These are phyloP conservation scores for Kwoniella europaea DNA, from an alignment of 768 basidiomycete species.

Conservation along the genomic window DNA sequence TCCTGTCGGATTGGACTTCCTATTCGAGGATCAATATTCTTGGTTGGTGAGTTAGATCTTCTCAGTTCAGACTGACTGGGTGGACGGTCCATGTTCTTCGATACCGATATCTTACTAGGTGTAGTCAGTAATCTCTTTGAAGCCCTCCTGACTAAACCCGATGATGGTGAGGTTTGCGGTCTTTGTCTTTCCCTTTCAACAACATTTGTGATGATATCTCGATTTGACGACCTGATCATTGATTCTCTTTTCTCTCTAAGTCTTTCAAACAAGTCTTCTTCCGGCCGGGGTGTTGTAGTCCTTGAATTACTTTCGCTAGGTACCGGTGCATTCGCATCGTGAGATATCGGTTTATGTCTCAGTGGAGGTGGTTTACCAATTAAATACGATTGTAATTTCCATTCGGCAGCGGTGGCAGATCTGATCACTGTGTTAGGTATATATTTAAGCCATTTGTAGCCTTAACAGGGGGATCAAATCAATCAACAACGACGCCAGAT, in stretches of 20 bases:
- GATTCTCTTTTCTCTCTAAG: neutral
- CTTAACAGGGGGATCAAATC: slow-evolving; percentile 51
- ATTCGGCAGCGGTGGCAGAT: slow-evolving; percentile 95
- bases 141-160: slow-evolving; percentile 11
- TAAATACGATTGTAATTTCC: slow-evolving; percentile 97
- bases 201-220: neutral
- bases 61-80: neutral
- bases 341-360: slow-evolving; percentile 79
- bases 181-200: neutral
- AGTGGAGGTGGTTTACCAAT: slow-evolving; percentile 90
- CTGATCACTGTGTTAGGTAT: slow-evolving; percentile 90
- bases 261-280: neutral
- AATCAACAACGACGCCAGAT: too few species aligned
- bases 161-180: neutral
- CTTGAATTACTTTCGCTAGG: neutral
- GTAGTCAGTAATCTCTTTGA: slow-evolving; percentile 2
- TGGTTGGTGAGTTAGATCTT: neutral
- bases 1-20: neutral
- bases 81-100: neutral
- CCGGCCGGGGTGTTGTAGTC: neutral
- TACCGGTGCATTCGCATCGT: slow-evolving; percentile 62
- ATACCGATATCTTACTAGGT: neutral
- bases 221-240: neutral
- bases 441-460: slow-evolving; percentile 96
- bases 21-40: neutral